A percentile compares a stretch with the other conserved stretches of the same genome.
These are phyloP conservation scores for Salicornia ramosissima DNA, from an alignment of 148 eudicot genomes.

Conservation along the genomic window DNA sequence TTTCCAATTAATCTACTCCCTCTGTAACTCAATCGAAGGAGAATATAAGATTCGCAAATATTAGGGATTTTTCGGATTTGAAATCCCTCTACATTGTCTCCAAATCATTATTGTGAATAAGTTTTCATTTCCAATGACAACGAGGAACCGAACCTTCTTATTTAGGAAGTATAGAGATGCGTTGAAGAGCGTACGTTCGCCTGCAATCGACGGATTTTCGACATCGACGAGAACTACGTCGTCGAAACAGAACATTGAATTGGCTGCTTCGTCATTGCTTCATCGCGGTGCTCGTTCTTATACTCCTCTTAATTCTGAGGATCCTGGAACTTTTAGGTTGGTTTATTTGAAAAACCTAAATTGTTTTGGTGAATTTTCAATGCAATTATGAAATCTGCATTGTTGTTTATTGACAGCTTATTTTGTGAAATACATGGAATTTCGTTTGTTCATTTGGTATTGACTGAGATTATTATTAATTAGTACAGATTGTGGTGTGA, in stretches of 20 bases:
- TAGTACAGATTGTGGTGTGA: background rate
- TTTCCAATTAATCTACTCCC: background rate
- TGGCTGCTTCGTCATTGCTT: conserved; percentile 50
- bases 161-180: conserved; percentile 74
- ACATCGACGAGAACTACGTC: conserved; percentile 22
- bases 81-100: background rate
- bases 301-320: conserved; percentile 40
- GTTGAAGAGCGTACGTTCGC: conserved; percentile 61
- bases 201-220: conserved; percentile 34
- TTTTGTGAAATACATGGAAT: background rate
- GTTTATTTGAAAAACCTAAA: background rate
- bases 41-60: background rate
- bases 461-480: no score
- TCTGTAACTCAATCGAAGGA: no score
- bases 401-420: background rate
- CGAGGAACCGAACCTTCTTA: conserved; percentile 66
- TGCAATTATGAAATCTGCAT: background rate
- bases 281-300: conserved; percentile 45
- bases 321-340: conserved; percentile 31
- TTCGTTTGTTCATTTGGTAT: background rate
- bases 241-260: conserved; percentile 45
- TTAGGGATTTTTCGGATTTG: background rate
- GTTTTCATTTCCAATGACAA: conserved; percentile 46
- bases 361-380: background rate
- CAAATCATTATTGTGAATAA: background rate